These are phyloP conservation scores for Sclerotinia sclerotiorum DNA, from an alignment of 2,329 filamentous ascomycete species.

Conservation along the genomic window DNA sequence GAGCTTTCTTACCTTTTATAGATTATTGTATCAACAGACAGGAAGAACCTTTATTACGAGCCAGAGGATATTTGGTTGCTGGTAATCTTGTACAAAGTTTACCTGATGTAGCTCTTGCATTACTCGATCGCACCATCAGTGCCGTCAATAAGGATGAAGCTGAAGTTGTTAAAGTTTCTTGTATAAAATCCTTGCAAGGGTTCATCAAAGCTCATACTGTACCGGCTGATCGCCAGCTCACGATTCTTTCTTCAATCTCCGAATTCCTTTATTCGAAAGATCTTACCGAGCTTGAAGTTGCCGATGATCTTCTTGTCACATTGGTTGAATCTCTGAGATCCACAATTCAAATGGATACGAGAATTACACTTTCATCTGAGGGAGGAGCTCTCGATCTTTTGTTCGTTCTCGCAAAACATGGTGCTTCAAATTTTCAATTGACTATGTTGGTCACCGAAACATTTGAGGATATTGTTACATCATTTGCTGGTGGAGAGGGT, in stretches of 20 bases:
- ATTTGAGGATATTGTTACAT: constrained; percentile 81
- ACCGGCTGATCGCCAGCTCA: constrained; percentile 55
- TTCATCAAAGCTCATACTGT: constrained; percentile 55
- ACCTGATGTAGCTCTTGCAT: constrained; percentile 56
- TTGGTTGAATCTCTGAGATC: constrained; percentile 83
- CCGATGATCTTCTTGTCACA: constrained; percentile 88
- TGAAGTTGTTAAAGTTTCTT: constrained; percentile 89
- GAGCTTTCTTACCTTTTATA: constrained; percentile 77
- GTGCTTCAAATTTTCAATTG: constrained; percentile 87
- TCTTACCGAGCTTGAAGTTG: constrained; percentile 77
- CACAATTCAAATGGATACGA: constrained; percentile 76
- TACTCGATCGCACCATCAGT: constrained; percentile 72
- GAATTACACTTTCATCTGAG: constrained; percentile 69
- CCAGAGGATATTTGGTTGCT: constrained; percentile 83
- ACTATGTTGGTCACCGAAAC: constrained; percentile 84
- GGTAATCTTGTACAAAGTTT: constrained; percentile 73
- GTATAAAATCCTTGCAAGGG: constrained; percentile 79
- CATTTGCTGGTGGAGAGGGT: constrained; percentile 64
- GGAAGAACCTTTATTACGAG: constrained; percentile 75
- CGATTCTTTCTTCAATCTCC: constrained; percentile 60
- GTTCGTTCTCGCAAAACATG: constrained; percentile 85
- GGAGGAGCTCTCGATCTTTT: constrained; percentile 77
- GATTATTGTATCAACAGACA: constrained; percentile 69
- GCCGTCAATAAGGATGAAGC: constrained; percentile 73
- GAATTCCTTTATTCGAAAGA: constrained; percentile 80